phyloP scores from a whole-genome alignment of 106 monocot genomes.

The Cymbidium sinense region DNA sequence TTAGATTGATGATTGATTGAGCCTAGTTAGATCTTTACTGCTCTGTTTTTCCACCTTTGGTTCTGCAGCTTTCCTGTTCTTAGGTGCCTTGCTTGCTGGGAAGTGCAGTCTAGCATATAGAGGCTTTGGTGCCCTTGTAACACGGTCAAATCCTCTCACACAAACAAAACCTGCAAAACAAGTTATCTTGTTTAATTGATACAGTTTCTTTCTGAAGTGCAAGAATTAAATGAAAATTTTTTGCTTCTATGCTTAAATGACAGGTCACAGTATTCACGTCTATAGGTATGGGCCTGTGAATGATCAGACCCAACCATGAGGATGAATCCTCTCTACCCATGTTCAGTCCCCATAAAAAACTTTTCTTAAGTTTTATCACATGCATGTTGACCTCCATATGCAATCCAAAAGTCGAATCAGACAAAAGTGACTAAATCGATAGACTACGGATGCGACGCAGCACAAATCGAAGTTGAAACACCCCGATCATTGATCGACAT shows the following conservation, averaged over 20 bases:
- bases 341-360: too few relatives aligned
- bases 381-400: too few relatives aligned
- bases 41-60: not conserved
- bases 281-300: not conserved
- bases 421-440: too few relatives aligned
- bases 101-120: constrained; percentile 27
- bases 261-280: not conserved
- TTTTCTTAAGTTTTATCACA: too few relatives aligned
- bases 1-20: not conserved
- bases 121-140: constrained; percentile 25
- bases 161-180: constrained; percentile 25
- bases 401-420: too few relatives aligned
- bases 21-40: not conserved
- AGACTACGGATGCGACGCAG: too few relatives aligned
- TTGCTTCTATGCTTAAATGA: not conserved
- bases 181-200: not conserved
- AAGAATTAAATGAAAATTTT: not conserved
- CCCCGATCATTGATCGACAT: too few relatives aligned
- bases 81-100: constrained; percentile 19
- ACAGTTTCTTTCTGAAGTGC: not conserved
- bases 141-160: constrained; percentile 24
- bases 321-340: too few relatives aligned
- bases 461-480: too few relatives aligned
- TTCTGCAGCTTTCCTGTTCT: constrained; percentile 9
- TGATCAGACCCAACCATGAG: too few relatives aligned